Evolutionary conservation across 495 filamentous ascomycete species (phyloP), one percentile per base, ranked within the genome.

Genomic region (Cladorrhinum samala): DNA sequence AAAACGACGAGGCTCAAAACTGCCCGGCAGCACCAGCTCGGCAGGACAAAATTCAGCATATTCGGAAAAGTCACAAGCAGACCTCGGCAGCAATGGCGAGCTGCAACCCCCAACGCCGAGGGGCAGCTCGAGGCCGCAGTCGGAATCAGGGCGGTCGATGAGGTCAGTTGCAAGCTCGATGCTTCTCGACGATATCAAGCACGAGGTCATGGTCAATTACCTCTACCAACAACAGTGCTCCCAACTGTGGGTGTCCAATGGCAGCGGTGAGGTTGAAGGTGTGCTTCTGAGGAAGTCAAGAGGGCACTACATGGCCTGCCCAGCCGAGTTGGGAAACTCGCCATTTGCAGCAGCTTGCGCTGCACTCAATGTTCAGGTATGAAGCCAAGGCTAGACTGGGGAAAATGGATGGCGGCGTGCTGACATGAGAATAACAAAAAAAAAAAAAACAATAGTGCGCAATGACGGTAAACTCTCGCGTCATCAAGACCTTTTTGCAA

Each of bases 141-240:
- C 81, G 0, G 54, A 76, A 33, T 80, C 78, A 1, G 68, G 57
- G 2, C 67, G 64, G 16, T 73, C 73, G 36, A 61, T 68, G 36
- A 64, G 68, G 44, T 82, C 78, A 8, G 67, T 57, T 14, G 67
- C 67, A 20, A 81, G 75, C 56, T 84, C 83, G 16, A 70, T 77
- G 44, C 79, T 84, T 49, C 59, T 87, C 19, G 84, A 88, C 52
- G 85, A 89, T 55, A 87, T 91, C 63, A 89, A 87, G 62, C 85
- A 87, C 63, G 86, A 89, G 61, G 83, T 91, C 50, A 90, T 91
- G 86, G 86, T 85, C 38, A 89, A 86, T 61, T 89, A 85, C 58
- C 73, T 91, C 20, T 87, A 86, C 67, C 87, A 91, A 60, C 86
- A 89, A 62, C 85, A 88, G 66, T 85, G 81, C 48, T 74, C 77